Conservation (phyloP, 2,329 filamentous ascomycete species). For the Massarina eburnea region DNA sequence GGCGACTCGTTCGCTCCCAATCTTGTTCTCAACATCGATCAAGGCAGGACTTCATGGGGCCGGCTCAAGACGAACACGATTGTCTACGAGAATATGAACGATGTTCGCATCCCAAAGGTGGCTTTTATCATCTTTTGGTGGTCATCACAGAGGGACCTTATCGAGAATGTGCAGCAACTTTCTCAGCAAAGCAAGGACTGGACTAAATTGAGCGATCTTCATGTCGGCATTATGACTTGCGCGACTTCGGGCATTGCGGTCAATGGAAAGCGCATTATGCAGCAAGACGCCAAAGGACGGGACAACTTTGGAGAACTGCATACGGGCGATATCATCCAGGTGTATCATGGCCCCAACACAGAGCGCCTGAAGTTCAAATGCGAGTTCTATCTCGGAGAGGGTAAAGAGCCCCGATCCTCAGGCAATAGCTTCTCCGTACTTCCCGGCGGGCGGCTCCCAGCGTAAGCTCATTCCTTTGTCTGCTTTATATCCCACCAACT, state of each 20-base stretch:
- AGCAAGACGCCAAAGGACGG: conserved; percentile 54
- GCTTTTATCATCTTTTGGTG: conserved; percentile 70
- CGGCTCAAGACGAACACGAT: conserved; percentile 69
- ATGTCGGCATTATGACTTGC: conserved; percentile 77
- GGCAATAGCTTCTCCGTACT: conserved; percentile 29
- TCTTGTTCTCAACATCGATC: conserved; percentile 63
- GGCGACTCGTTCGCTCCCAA: conserved; percentile 66
- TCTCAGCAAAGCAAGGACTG: conserved; percentile 54
- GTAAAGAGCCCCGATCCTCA: conserved; percentile 27
- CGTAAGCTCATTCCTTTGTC: not conserved
- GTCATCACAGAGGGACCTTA: conserved; percentile 67
- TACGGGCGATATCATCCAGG: conserved; percentile 73
- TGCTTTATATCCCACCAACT: not conserved
- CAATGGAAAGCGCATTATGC: conserved; percentile 69
- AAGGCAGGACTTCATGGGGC: conserved; percentile 75
- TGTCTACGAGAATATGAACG: conserved; percentile 62
- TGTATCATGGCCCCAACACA: conserved; percentile 60
- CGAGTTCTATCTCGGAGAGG: conserved; percentile 47
- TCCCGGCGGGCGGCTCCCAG: conserved; percentile 15
- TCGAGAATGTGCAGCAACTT: conserved; percentile 56
- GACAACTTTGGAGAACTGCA: conserved; percentile 68
- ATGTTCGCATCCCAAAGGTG: conserved; percentile 77
- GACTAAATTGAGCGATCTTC: conserved; percentile 56
- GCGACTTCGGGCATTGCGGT: conserved; percentile 74
- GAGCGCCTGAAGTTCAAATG: conserved; percentile 46